Percentiles rank a stretch among this genome's conserved stretches.
Conservation (phyloP, 2,329 filamentous ascomycete genomes). For the Fusarium napiforme region DNA sequence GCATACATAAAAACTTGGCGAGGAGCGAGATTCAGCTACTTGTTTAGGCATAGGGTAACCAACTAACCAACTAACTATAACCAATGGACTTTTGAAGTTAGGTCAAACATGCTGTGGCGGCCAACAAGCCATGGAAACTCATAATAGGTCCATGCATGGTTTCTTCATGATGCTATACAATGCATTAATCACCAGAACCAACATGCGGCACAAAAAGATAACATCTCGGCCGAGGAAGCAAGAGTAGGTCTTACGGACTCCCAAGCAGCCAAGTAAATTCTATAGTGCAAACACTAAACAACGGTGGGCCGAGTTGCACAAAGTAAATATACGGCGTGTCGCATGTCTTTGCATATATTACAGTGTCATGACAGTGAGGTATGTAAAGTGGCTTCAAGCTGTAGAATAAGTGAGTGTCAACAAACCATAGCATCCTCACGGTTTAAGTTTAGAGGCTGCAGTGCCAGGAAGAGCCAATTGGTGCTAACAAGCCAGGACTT, state of each 20-base stretch:
- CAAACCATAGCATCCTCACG: no score
- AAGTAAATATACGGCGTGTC: background rate
- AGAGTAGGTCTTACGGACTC: background rate
- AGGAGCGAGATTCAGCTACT: no score
- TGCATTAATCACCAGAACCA: background rate
- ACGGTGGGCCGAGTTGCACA: background rate
- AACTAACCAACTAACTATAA: no score
- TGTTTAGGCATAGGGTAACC: no score
- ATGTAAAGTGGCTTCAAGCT: background rate
- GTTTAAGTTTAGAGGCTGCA: no score
- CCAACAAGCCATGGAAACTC: background rate
- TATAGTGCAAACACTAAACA: background rate
- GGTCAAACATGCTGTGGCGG: no score
- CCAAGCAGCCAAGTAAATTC: background rate
- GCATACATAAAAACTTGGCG: no score
- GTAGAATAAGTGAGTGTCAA: background rate
- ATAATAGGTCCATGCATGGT: background rate
- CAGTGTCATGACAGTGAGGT: background rate
- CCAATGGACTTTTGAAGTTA: no score
- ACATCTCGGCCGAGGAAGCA: background rate
- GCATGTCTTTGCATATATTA: background rate
- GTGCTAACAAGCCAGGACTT: background rate
- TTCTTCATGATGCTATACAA: background rate
- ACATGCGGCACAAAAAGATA: background rate
- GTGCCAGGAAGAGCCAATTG: background rate